Conservation (phyloP, 2,329 filamentous ascomycete genomes). For the Fusarium abutilonis region DNA sequence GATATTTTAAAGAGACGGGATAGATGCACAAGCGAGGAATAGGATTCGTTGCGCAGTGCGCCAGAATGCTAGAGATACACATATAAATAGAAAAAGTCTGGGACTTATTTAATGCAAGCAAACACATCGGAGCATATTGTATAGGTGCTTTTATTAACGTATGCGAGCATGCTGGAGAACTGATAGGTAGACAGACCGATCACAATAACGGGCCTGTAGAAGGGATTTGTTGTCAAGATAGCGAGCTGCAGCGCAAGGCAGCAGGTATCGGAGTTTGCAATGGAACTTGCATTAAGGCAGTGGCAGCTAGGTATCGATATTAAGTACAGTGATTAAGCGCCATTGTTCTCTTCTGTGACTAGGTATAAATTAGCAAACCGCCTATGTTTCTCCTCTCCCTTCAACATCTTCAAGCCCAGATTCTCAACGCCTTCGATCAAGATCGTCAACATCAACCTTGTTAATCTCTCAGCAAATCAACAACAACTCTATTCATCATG, state of each 20-base stretch:
- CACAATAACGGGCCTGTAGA: conserved; percentile 2
- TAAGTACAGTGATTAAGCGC: background rate
- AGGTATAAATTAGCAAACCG: conserved; percentile 4
- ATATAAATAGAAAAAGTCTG: conserved; percentile 3
- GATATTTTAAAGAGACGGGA: background rate
- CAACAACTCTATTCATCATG: conserved; percentile 30
- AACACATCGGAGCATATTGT: background rate
- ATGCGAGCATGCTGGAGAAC: background rate
- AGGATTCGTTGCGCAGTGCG: conserved; percentile 1
- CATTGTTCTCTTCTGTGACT: background rate
- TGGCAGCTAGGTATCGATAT: background rate
- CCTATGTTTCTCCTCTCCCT: background rate
- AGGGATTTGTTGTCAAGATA: background rate
- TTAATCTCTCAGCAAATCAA: background rate
- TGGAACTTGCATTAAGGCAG: background rate
- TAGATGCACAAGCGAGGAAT: conserved; percentile 16
- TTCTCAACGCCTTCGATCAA: background rate
- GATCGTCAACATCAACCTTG: background rate
- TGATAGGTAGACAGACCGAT: background rate
- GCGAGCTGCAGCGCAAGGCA: background rate
- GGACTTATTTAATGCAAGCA: background rate
- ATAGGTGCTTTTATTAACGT: background rate
- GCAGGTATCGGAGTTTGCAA: background rate
- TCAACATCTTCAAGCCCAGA: background rate
- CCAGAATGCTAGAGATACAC: background rate